These are phyloP conservation scores for Schwanniomyces sp. DNA, from an alignment of 805 yeast species.

Conservation along the genomic window DNA sequence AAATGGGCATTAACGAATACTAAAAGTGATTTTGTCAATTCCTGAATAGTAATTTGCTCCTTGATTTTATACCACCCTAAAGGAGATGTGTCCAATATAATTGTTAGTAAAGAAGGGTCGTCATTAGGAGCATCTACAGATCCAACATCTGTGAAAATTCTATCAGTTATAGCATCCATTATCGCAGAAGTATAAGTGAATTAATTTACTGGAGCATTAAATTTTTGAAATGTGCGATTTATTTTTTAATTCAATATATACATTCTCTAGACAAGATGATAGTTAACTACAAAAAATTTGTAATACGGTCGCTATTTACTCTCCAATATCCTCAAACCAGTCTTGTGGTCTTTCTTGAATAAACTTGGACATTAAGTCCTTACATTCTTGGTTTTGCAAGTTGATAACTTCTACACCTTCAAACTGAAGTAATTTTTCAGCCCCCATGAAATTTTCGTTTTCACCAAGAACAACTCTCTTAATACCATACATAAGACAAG, in stretches of 20 bases:
- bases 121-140: slow-evolving; percentile 28
- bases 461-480: slow-evolving; percentile 89
- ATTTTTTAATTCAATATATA: not conserved
- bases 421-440: slow-evolving; percentile 66
- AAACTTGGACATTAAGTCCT: slow-evolving; percentile 72
- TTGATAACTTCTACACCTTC: slow-evolving; percentile 76
- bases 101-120: slow-evolving; percentile 73
- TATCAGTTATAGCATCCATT: slow-evolving; percentile 71
- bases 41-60: slow-evolving; percentile 52
- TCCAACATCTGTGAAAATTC: slow-evolving; percentile 44
- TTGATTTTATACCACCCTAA: slow-evolving; percentile 56
- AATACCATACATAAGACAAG: slow-evolving; percentile 84
- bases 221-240: not conserved
- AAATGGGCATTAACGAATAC: slow-evolving; percentile 87
- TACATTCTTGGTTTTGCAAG: slow-evolving; percentile 59
- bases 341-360: slow-evolving; percentile 74
- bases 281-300: not conserved
- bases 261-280: not conserved
- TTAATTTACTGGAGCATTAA: too few species aligned
- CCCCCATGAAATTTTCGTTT: slow-evolving; percentile 78
- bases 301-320: not conserved
- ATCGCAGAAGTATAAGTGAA: not conserved
- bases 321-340: slow-evolving; percentile 82
- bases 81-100: slow-evolving; percentile 78
- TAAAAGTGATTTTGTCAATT: slow-evolving; percentile 62